Conservation (phyloP, 371 early-diverging fungal genomes). For the Cokeromyces recurvatus region DNA sequence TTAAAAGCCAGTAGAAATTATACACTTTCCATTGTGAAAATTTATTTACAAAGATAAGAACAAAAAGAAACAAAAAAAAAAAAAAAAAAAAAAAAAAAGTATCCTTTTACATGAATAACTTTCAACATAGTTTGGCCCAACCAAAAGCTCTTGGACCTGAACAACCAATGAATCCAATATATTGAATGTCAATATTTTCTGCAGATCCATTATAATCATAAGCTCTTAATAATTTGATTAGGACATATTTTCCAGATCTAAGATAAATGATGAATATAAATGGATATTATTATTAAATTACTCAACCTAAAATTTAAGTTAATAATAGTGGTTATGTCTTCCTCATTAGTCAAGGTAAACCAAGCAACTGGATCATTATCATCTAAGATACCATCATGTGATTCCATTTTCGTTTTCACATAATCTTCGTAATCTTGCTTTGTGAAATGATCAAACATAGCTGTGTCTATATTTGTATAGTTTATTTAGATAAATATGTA, state of each 20-base stretch:
- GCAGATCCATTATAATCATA: constrained; percentile 1
- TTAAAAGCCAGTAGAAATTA: too few species aligned
- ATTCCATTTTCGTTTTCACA: background rate
- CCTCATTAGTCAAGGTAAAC: constrained; percentile 9
- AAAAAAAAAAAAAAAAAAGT: too few species aligned
- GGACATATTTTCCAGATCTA: constrained; percentile 20
- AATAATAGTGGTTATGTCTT: constrained; percentile 1
- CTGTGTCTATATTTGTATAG: constrained; percentile 1
- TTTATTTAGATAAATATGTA: background rate
- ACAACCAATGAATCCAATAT: constrained; percentile 16
- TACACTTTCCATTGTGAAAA: too few species aligned
- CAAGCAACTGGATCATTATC: constrained; percentile 18
- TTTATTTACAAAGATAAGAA: too few species aligned
- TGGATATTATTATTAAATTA: too few species aligned
- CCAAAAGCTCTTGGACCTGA: constrained; percentile 17
- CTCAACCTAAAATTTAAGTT: constrained; percentile 5
- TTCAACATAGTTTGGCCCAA: too few species aligned
- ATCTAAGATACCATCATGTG: constrained; percentile 2
- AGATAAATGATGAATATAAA: background rate
- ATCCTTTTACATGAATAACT: too few species aligned
- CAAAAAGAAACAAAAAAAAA: too few species aligned
- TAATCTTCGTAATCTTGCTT: constrained; percentile 13
- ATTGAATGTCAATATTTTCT: constrained; percentile 21
- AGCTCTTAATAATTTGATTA: constrained; percentile 18
- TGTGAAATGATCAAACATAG: constrained; percentile 15